These are phyloP conservation scores for Eleusine coracana DNA, from an alignment of 176 grass and related monocot species.

Conservation along the genomic window DNA sequence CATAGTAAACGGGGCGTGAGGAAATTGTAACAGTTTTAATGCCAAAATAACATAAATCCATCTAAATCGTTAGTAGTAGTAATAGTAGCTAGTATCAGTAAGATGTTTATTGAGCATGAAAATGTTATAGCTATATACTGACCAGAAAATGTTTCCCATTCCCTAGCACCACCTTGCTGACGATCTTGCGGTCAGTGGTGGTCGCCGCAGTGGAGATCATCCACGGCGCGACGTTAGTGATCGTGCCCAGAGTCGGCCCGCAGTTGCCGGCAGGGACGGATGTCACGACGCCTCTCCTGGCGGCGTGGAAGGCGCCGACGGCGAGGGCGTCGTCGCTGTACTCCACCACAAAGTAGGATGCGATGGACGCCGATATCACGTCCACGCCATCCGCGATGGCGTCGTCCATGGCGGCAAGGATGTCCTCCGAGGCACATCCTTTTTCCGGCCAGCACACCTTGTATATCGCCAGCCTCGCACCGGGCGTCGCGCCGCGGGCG, in stretches of 20 bases:
- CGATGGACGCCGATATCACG: conserved; percentile 30
- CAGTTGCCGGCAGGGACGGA: conserved; percentile 29
- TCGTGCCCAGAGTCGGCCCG: background rate
- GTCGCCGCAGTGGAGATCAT: background rate
- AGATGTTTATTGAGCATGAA: too few species aligned
- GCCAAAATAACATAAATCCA: too few species aligned
- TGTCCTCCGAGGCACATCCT: background rate
- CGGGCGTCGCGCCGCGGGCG: conserved; percentile 32
- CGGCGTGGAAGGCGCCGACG: conserved; percentile 49
- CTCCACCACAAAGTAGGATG: accelerated
- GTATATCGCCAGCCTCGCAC: conserved; percentile 39
- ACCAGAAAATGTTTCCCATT: background rate
- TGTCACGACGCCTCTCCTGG: background rate
- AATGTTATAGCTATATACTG: background rate
- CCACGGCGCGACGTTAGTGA: conserved; percentile 50
- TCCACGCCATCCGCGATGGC: conserved; percentile 54
- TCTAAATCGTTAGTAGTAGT: too few species aligned
- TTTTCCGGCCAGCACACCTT: conserved; percentile 34
- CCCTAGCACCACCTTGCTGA: conserved; percentile 8
- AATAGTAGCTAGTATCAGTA: too few species aligned
- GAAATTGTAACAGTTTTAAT: too few species aligned
- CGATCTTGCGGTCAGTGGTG: background rate
- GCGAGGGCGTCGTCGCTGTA: accelerated
- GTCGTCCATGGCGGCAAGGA: conserved; percentile 47
- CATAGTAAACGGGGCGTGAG: too few species aligned